These are phyloP conservation scores for Globisporangium acanthophoron DNA, from an alignment of 352 stramenopile genomes.

Conservation along the genomic window DNA sequence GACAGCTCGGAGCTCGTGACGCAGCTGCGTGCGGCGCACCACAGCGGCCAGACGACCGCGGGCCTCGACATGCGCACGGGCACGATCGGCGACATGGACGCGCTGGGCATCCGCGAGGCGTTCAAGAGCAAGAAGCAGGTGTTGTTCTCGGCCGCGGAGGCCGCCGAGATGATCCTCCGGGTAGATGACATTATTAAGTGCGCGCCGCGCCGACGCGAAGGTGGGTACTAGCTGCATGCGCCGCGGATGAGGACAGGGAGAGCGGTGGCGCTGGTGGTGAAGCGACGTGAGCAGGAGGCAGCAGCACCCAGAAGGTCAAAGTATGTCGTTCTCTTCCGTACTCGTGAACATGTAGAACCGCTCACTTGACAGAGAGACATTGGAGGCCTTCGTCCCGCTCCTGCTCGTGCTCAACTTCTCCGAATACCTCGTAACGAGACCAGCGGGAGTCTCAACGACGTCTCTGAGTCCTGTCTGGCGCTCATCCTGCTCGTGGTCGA, in stretches of 20 bases:
- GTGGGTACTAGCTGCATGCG: slow-evolving; percentile 23
- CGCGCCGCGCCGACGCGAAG: slow-evolving; percentile 77
- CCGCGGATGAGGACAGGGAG: too few relatives aligned
- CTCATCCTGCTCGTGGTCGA: slow-evolving; percentile 26
- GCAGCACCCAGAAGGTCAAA: too few relatives aligned
- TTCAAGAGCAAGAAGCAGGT: slow-evolving; percentile 97
- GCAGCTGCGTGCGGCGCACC: slow-evolving; percentile 93
- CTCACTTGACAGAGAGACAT: too few relatives aligned
- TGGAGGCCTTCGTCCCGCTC: slow-evolving; percentile 16
- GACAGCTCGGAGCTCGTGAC: slow-evolving; percentile 98
- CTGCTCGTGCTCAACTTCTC: slow-evolving; percentile 30
- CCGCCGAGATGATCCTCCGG: slow-evolving; percentile 99
- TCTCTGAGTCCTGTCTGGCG: slow-evolving; percentile 24
- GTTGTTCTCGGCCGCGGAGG: slow-evolving; percentile 96
- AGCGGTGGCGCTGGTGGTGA: neutral
- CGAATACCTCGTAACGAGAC: slow-evolving; percentile 21
- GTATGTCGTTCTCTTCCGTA: too few relatives aligned
- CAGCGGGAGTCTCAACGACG: slow-evolving; percentile 21
- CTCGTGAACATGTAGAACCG: too few relatives aligned
- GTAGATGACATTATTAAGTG: slow-evolving; percentile 99
- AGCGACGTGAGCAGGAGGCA: too few relatives aligned
- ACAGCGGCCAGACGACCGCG: slow-evolving; percentile 87
- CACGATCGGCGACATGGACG: slow-evolving; percentile 94
- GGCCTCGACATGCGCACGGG: slow-evolving; percentile 97
- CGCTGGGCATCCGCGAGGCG: slow-evolving; percentile 96